Evolutionary conservation across 2,329 filamentous ascomycete genomes (phyloP).

Genomic region (Colletotrichum sojae): DNA sequence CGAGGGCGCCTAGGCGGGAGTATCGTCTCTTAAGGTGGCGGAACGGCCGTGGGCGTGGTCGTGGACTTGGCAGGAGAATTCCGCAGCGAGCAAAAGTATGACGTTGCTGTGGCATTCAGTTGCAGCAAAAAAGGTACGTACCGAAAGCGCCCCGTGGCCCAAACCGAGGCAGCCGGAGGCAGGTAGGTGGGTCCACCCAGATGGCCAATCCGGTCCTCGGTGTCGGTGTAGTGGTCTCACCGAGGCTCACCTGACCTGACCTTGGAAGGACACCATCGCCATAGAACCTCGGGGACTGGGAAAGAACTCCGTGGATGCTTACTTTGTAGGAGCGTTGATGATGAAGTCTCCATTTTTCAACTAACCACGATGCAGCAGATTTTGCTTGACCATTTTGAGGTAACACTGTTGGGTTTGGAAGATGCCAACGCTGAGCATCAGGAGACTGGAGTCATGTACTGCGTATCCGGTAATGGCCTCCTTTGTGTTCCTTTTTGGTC

Average conservation of each 20-base stretch:
- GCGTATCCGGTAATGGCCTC: background rate
- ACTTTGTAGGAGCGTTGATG: too few species aligned
- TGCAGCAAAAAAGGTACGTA: conserved; percentile 18
- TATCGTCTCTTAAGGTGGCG: conserved; percentile 16
- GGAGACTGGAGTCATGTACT: background rate
- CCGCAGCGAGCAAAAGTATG: conserved; percentile 28
- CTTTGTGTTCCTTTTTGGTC: too few species aligned
- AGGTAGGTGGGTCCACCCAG: background rate
- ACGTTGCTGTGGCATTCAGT: conserved; percentile 26
- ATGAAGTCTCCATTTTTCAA: too few species aligned
- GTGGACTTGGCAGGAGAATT: conserved; percentile 34
- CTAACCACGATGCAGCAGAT: too few species aligned
- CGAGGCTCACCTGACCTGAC: background rate
- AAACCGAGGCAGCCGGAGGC: background rate
- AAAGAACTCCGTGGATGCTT: background rate
- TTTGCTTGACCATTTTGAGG: too few species aligned
- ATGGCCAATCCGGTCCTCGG: background rate
- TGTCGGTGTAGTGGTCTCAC: conserved; percentile 11
- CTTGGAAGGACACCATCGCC: conserved; percentile 31
- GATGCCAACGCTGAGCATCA: too few species aligned
- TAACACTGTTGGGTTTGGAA: too few species aligned
- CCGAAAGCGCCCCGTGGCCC: background rate
- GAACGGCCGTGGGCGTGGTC: background rate
- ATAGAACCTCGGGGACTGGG: conserved; percentile 12
- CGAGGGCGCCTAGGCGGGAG: background rate